These are phyloP conservation scores for Acacia melanoxylon DNA, from an alignment of 306 rosid genomes.

Conservation along the genomic window DNA sequence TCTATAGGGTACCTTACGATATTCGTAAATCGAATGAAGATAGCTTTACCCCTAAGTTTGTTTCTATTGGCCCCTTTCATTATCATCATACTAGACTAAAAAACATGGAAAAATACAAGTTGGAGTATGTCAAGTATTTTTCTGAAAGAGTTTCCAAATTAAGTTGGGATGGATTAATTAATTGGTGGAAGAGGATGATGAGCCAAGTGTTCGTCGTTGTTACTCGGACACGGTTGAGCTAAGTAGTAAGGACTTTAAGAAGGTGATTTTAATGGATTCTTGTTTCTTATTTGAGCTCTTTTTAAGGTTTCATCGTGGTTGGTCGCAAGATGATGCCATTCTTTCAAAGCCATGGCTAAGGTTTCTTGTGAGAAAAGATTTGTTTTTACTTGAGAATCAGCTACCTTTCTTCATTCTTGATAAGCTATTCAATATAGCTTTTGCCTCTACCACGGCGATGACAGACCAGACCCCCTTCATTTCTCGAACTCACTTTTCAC, in stretches of 20 bases:
- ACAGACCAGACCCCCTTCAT: not conserved
- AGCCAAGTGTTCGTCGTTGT: not conserved
- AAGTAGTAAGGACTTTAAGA: not conserved
- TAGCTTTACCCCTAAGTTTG: no score
- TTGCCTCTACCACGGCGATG: not conserved
- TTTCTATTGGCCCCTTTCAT: no score
- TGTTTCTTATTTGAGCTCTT: conserved; percentile 9
- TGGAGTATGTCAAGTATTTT: conserved; percentile 11
- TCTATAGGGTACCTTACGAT: conserved; percentile 19
- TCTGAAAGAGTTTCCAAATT: not conserved
- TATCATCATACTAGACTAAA: no score
- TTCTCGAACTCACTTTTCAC: not conserved
- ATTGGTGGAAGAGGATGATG: not conserved
- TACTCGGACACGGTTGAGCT: conserved; percentile 4
- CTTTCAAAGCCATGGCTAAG: conserved; percentile 10
- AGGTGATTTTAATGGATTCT: not conserved
- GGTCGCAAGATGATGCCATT: not conserved
- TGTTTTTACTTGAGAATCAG: not conserved
- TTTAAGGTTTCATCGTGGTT: not conserved
- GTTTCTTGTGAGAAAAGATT: not conserved
- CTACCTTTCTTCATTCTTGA: conserved; percentile 3
- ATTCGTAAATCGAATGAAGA: no score
- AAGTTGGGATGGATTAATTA: not conserved
- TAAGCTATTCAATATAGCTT: not conserved
- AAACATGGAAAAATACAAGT: not conserved